phyloP scores from a whole-genome alignment of 2,329 filamentous ascomycete species.

The Sporothrix schenckii region DNA sequence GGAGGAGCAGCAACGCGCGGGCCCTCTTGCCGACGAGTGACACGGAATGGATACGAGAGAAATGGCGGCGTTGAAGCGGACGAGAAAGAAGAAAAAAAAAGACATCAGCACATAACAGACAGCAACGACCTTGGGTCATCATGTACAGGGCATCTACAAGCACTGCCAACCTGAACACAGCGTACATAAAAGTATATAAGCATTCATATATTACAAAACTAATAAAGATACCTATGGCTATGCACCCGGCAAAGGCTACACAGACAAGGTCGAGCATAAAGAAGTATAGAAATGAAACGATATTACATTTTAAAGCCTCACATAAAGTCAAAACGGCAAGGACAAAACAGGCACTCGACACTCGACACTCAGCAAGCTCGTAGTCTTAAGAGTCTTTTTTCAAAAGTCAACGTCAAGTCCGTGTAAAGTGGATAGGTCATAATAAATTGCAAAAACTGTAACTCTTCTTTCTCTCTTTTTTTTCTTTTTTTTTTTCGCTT shows the following conservation, averaged over 20 bases:
- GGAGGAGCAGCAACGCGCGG: conserved; percentile 13
- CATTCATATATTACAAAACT: background rate
- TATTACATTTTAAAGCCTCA: background rate
- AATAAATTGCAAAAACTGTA: conserved; percentile 7
- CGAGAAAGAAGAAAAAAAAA: background rate
- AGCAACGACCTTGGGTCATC: background rate
- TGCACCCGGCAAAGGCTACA: background rate
- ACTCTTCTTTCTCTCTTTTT: background rate
- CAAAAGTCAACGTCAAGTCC: background rate
- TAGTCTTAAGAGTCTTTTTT: background rate
- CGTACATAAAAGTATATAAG: background rate
- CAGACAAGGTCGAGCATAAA: background rate
- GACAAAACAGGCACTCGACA: background rate
- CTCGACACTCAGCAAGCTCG: background rate
- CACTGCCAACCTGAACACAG: conserved; percentile 10
- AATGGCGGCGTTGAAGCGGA: too few relatives aligned
- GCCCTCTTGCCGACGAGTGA: background rate
- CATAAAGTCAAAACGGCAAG: background rate
- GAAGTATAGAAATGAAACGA: background rate
- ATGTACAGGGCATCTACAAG: background rate
- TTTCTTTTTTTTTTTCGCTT: background rate
- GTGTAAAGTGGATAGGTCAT: background rate
- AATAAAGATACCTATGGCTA: background rate
- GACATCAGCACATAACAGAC: too few relatives aligned
- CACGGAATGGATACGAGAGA: too few relatives aligned